Conservation (phyloP, 352 stramenopile genomes). For the Phytopythium oedochilum region DNA sequence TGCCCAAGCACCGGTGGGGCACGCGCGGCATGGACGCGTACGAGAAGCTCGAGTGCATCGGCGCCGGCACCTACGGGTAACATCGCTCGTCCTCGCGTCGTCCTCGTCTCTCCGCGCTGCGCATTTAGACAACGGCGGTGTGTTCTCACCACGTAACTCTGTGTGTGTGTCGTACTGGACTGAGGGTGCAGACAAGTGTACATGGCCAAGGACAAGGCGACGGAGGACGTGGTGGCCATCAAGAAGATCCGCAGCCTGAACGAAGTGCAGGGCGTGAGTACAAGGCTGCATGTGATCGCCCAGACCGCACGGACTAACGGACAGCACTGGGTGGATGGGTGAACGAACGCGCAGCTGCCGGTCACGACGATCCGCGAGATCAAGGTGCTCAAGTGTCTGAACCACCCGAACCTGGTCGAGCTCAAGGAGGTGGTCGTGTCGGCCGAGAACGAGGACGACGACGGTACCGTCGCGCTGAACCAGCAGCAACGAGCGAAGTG, state of each 20-base stretch:
- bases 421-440: conserved; percentile 95
- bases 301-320: conserved; percentile 4
- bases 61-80: conserved; percentile 85
- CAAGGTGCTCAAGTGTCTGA: conserved; percentile 96
- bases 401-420: conserved; percentile 94
- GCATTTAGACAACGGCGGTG: too few relatives aligned
- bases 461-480: conserved; percentile 42
- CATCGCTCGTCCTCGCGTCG: background rate
- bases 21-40: conserved; percentile 82
- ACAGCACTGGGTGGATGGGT: background rate
- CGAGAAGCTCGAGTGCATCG: conserved; percentile 88
- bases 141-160: too few relatives aligned
- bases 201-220: conserved; percentile 85
- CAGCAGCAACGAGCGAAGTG: too few relatives aligned
- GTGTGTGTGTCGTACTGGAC: too few relatives aligned
- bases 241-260: conserved; percentile 91
- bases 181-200: conserved; percentile 66
- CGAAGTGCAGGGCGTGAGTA: conserved; percentile 82
- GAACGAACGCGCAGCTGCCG: conserved; percentile 59
- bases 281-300: background rate
- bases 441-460: conserved; percentile 78
- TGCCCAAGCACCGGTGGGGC: conserved; percentile 83
- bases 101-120: too few relatives aligned
- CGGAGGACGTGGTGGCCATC: conserved; percentile 83
- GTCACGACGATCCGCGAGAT: conserved; percentile 97